A percentile compares a stretch with the other conserved stretches of the same genome.
Conservation (phyloP, 257 asterid genomes). For the Marsdenia floribunda region DNA sequence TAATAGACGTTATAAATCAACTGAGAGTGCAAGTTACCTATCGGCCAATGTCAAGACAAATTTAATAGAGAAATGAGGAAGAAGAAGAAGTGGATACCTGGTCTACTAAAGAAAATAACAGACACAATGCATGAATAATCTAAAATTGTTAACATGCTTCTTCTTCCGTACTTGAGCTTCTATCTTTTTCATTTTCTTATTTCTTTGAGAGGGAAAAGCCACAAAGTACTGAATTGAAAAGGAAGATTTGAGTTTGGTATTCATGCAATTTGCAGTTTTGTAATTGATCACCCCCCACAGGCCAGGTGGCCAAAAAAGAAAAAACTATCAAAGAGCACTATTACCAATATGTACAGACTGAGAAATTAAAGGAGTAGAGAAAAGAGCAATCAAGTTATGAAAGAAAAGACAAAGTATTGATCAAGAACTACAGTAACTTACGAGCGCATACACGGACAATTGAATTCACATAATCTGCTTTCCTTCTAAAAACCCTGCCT, state of each 20-base stretch:
- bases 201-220: not conserved
- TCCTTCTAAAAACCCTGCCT: slow-evolving; percentile 78
- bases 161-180: not conserved
- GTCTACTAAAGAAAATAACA: not conserved
- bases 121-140: not conserved
- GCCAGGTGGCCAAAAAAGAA: no score
- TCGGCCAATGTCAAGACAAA: not conserved
- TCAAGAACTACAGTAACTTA: slow-evolving; percentile 40
- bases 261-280: not conserved
- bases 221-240: not conserved
- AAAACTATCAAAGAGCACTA: not conserved
- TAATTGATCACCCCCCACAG: not conserved
- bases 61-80: not conserved
- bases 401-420: not conserved
- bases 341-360: not conserved
- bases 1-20: not conserved
- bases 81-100: not conserved
- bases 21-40: not conserved
- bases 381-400: not conserved
- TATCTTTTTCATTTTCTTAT: not conserved
- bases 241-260: not conserved
- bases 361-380: not conserved
- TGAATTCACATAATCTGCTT: slow-evolving; percentile 75
- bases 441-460: slow-evolving; percentile 95
- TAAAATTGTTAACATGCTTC: not conserved